phyloP scores from a whole-genome alignment of 2,329 filamentous ascomycete species.

The Ophiostoma novo-ulmi region DNA sequence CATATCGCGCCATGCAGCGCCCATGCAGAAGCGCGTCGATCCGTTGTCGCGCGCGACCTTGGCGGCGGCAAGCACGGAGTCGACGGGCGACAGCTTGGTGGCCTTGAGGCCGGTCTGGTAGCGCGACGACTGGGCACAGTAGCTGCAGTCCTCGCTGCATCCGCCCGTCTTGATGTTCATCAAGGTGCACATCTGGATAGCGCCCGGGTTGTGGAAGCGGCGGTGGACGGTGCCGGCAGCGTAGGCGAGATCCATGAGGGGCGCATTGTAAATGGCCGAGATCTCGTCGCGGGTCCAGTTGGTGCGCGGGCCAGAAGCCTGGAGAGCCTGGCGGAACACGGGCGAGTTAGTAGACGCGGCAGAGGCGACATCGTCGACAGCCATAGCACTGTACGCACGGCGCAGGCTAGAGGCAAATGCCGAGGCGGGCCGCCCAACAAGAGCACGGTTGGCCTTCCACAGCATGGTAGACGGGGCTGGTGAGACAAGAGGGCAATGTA shows the following conservation, averaged over 20 bases:
- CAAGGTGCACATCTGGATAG: constrained; percentile 86
- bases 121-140: constrained; percentile 83
- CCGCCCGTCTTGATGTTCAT: constrained; percentile 97
- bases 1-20: constrained; percentile 92
- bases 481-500: neutral
- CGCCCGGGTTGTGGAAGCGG: constrained; percentile 75
- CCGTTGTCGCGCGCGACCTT: constrained; percentile 74
- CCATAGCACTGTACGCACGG: constrained; percentile 18
- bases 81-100: constrained; percentile 71
- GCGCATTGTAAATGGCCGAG: constrained; percentile 19
- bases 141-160: constrained; percentile 87
- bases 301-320: constrained; percentile 21
- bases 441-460: constrained; percentile 7
- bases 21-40: constrained; percentile 91
- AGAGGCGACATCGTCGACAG: constrained; percentile 1
- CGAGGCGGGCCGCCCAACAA: neutral
- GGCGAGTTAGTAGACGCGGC: constrained; percentile 11
- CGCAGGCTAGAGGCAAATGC: neutral
- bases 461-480: neutral
- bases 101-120: constrained; percentile 74
- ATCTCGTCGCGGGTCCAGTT: constrained; percentile 23
- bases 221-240: constrained; percentile 54
- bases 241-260: constrained; percentile 20
- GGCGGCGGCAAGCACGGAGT: constrained; percentile 74
- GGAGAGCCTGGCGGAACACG: constrained; percentile 16